A percentile compares a stretch with the other conserved stretches of the same genome.
Conservation (phyloP, 768 basidiomycete genomes). For the Mycena leptocephala region DNA sequence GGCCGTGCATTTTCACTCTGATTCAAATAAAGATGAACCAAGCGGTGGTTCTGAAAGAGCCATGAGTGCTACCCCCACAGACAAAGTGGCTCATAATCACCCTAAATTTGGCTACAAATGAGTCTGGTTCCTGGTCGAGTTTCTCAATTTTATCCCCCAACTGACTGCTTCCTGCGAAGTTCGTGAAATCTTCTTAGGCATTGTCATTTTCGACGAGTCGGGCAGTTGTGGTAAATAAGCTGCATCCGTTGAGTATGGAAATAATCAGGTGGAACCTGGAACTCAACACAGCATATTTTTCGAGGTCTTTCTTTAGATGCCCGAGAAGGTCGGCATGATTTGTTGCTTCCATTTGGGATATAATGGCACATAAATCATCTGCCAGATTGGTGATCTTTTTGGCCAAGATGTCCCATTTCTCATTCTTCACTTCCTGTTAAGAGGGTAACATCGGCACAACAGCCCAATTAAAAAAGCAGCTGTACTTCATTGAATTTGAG, state of each 20-base stretch:
- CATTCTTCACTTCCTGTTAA: no score
- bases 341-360: constrained; percentile 10
- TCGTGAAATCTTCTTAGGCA: not conserved
- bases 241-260: no score
- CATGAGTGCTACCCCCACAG: not conserved
- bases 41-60: not conserved
- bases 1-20: not conserved
- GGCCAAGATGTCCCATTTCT: no score
- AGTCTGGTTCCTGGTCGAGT: not conserved
- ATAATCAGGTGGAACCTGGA: not conserved
- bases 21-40: constrained; percentile 1
- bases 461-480: no score
- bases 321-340: not conserved
- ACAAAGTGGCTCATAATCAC: not conserved
- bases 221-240: not conserved
- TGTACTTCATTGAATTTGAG: no score
- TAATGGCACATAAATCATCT: not conserved
- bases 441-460: no score
- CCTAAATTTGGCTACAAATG: constrained; percentile 1
- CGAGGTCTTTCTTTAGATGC: constrained; percentile 4
- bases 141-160: not conserved
- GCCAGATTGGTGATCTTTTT: not conserved
- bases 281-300: not conserved
- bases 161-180: not conserved
- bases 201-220: not conserved